Percentiles rank a stretch among this genome's conserved stretches.
Evolutionary conservation across 2,329 filamentous ascomycete species (phyloP).

Genomic region (Coniella vitis): DNA sequence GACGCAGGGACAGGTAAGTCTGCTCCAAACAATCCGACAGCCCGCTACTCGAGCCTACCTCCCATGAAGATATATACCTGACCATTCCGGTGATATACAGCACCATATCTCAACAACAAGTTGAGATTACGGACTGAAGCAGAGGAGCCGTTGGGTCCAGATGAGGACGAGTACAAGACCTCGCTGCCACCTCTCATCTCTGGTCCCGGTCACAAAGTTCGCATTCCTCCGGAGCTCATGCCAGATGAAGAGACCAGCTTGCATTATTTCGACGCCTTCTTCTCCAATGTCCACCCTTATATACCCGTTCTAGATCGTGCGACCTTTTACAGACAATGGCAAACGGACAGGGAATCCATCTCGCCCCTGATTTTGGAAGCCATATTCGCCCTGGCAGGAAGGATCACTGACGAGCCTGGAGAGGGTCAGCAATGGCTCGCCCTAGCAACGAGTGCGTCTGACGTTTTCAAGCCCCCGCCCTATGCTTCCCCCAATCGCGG

Average conservation of each 20-base stretch:
- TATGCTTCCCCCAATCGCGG: too few species aligned
- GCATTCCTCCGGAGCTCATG: conserved; percentile 91
- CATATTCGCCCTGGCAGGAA: conserved; percentile 81
- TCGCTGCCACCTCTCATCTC: conserved; percentile 60
- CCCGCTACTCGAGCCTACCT: too few species aligned
- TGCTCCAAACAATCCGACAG: too few species aligned
- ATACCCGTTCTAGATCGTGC: conserved; percentile 80
- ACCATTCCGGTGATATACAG: conserved; percentile 33
- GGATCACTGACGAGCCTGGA: conserved; percentile 74
- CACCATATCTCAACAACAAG: conserved; percentile 75
- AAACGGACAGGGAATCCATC: conserved; percentile 71
- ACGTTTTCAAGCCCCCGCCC: too few species aligned
- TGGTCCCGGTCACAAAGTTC: conserved; percentile 67
- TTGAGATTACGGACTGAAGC: conserved; percentile 32
- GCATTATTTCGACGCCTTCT: conserved; percentile 86
- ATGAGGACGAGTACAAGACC: conserved; percentile 66
- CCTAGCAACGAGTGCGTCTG: conserved; percentile 65
- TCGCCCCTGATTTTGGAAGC: conserved; percentile 86
- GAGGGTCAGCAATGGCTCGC: conserved; percentile 91
- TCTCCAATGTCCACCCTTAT: conserved; percentile 85
- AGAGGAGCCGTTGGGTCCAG: conserved; percentile 60
- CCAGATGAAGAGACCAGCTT: conserved; percentile 75
- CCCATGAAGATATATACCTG: too few species aligned
- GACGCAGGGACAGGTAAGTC: conserved; percentile 74
- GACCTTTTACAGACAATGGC: conserved; percentile 85